Percentiles rank a stretch among this genome's conserved stretches.
Evolutionary conservation across 495 filamentous ascomycete genomes (phyloP).

Genomic region (Podospora pseudopauciseta): DNA sequence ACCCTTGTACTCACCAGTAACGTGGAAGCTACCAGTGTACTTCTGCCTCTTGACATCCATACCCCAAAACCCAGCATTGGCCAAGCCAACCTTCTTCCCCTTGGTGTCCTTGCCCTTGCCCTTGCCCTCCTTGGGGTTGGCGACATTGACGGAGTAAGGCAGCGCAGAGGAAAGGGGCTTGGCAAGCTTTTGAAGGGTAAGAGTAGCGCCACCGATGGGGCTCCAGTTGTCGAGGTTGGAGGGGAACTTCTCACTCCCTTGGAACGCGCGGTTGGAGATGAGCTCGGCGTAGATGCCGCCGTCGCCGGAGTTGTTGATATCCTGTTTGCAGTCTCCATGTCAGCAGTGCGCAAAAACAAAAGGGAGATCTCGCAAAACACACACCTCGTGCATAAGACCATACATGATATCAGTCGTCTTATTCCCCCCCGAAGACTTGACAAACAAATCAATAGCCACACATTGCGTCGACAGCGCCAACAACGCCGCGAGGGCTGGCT

Average conservation of each 20-base stretch:
- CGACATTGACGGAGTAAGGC: conserved; percentile 56
- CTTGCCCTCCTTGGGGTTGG: conserved; percentile 18
- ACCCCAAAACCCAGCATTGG: conserved; percentile 60
- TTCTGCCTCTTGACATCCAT: conserved; percentile 52
- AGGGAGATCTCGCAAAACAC: background rate
- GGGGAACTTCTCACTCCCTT: conserved; percentile 34
- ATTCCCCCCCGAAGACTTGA: conserved; percentile 38
- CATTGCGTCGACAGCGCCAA: conserved; percentile 5
- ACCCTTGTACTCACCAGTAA: conserved; percentile 43
- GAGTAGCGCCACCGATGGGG: conserved; percentile 46
- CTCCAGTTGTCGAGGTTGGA: conserved; percentile 52
- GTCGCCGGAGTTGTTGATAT: conserved; percentile 72
- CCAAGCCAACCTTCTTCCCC: conserved; percentile 48
- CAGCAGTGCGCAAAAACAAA: background rate
- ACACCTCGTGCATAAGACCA: conserved; percentile 42
- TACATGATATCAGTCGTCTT: conserved; percentile 36
- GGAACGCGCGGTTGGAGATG: conserved; percentile 70
- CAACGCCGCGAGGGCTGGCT: conserved; percentile 1
- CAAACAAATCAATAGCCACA: conserved; percentile 30
- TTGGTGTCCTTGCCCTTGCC: conserved; percentile 12
- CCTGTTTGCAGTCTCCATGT: conserved; percentile 35
- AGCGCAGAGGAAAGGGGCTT: conserved; percentile 53
- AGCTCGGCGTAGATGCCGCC: conserved; percentile 75
- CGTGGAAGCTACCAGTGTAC: conserved; percentile 58
- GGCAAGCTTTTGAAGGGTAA: conserved; percentile 48